These are phyloP conservation scores for Artemisia tridentata DNA, from an alignment of 129 eudicot genomes.

Conservation along the genomic window DNA sequence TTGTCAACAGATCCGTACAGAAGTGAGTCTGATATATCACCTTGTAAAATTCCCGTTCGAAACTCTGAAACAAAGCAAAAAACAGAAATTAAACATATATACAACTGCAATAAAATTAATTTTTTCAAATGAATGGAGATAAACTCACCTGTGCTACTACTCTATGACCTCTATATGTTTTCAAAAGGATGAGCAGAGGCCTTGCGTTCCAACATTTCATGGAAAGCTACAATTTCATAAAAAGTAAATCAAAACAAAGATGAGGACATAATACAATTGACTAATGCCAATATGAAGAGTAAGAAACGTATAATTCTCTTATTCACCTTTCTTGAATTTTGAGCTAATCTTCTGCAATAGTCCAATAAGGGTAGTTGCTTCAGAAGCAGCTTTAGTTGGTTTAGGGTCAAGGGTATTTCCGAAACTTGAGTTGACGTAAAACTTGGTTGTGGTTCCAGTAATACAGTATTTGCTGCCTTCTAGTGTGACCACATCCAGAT, in stretches of 20 bases:
- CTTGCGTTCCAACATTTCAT: constrained; percentile 87
- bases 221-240: constrained; percentile 58
- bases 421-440: constrained; percentile 86
- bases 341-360: constrained; percentile 90
- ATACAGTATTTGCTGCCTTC: constrained; percentile 88
- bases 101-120: not conserved
- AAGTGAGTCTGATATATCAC: constrained; percentile 96
- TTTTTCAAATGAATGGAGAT: not conserved
- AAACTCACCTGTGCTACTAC: constrained; percentile 88
- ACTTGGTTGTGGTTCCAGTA: constrained; percentile 78
- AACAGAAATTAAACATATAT: not conserved
- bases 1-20: constrained; percentile 98
- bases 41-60: constrained; percentile 97
- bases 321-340: constrained; percentile 87
- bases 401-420: constrained; percentile 75
- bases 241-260: constrained; percentile 17
- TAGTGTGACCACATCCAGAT: constrained; percentile 78
- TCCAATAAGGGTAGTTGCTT: constrained; percentile 90
- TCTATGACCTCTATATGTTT: constrained; percentile 96
- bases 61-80: constrained; percentile 55
- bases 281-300: not conserved
- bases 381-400: constrained; percentile 62
- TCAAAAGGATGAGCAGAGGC: constrained; percentile 97
- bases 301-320: not conserved
- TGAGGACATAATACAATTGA: not conserved